A percentile compares a stretch with the other conserved stretches of the same genome.
phyloP scores from a whole-genome alignment of 176 grass and related monocot genomes.

The Ensete ventricosum region DNA sequence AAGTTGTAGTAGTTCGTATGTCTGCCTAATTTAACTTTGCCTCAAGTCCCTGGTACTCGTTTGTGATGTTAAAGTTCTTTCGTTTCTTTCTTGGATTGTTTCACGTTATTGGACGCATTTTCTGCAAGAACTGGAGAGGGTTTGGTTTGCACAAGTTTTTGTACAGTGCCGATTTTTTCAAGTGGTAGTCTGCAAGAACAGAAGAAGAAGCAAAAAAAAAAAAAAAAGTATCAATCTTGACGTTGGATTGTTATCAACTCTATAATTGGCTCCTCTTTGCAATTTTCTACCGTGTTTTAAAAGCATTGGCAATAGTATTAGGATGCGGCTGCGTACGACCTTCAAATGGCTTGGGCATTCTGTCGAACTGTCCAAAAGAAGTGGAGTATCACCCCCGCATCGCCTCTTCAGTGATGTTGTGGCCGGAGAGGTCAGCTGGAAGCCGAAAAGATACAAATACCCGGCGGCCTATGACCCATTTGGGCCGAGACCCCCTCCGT shows the following conservation, averaged over 20 bases:
- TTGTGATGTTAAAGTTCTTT: background rate
- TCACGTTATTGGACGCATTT: background rate
- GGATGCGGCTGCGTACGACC: conserved; percentile 33
- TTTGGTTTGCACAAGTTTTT: background rate
- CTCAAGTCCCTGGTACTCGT: background rate
- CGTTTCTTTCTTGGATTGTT: background rate
- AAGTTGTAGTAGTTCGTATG: background rate
- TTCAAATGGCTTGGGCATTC: conserved; percentile 31
- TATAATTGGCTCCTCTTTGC: no score
- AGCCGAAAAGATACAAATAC: conserved; percentile 60
- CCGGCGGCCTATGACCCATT: conserved; percentile 72
- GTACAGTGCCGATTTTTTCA: no score
- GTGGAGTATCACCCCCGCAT: conserved; percentile 9
- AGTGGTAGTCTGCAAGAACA: no score
- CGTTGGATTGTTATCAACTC: background rate
- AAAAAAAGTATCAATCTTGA: no score
- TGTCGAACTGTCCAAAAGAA: conserved; percentile 9
- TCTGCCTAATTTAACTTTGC: background rate
- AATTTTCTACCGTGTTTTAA: background rate
- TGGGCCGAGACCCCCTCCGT: conserved; percentile 54
- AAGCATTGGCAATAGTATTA: background rate
- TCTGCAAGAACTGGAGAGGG: background rate
- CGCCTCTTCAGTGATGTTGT: conserved; percentile 30
- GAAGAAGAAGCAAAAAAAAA: no score
- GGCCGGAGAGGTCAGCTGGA: conserved; percentile 17